Evolutionary conservation across 768 basidiomycete species (phyloP).

Genomic region (Mycena rebaudengoi): DNA sequence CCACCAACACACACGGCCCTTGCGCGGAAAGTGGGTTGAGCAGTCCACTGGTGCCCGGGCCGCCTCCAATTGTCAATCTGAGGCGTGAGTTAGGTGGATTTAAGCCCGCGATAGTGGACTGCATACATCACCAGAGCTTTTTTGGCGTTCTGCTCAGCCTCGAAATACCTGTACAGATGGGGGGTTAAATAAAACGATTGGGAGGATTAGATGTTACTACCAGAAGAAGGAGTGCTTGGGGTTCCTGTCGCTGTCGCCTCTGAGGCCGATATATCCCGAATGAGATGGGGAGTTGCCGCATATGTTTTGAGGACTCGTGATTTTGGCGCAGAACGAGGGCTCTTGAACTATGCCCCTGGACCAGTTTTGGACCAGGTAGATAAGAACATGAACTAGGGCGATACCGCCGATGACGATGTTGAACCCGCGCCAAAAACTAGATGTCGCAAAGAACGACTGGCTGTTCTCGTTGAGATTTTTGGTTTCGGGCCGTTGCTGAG

Average conservation of each 20-base stretch:
- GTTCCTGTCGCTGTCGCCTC: conserved; percentile 33
- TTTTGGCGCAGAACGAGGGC: too few relatives aligned
- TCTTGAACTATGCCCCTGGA: too few relatives aligned
- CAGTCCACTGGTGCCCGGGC: conserved; percentile 42
- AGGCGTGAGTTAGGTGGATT: neutral
- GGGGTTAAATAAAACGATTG: neutral
- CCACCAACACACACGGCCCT: conserved; percentile 33
- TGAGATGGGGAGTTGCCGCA: conserved; percentile 22
- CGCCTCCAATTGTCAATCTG: conserved; percentile 46
- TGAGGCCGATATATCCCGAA: conserved; percentile 40
- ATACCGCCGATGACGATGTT: too few relatives aligned
- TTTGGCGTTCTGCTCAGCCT: conserved; percentile 36
- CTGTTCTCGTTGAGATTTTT: too few relatives aligned
- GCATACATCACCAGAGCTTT: conserved; percentile 42
- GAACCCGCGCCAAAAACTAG: too few relatives aligned
- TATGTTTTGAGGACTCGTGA: neutral
- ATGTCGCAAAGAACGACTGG: too few relatives aligned
- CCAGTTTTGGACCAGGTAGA: too few relatives aligned
- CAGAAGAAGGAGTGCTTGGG: conserved; percentile 36
- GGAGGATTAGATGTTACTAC: neutral
- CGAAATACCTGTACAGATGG: conserved; percentile 40
- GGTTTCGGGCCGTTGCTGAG: too few relatives aligned
- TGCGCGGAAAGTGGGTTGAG: conserved; percentile 36
- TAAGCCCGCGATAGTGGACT: neutral
- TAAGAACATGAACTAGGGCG: too few relatives aligned